Evolutionary conservation across 371 early-diverging fungal species (phyloP), one percentile per base, ranked within the genome.

Genomic region (Funneliformis caledonium): DNA sequence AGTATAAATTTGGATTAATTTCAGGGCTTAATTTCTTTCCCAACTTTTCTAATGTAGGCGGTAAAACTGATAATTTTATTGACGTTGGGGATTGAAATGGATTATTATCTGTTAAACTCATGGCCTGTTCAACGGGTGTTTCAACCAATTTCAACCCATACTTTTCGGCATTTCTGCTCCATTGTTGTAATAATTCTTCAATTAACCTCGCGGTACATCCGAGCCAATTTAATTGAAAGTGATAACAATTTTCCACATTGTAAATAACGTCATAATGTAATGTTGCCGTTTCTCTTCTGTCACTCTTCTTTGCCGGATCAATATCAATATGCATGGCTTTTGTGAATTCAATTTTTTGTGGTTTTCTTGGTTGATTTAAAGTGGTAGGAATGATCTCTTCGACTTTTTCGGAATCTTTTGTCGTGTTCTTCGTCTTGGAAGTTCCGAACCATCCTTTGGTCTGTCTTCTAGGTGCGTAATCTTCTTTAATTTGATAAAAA

Each of bases 141-240:
- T 98, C 97, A 0, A 98, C 94, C 31, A 99, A 85, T 37, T 94
- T 92, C 47, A 98, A 86, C 2, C 98, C 97, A 81, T 95, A 96
- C 69, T 93, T 91, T 76, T 97, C 96, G 0, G 97, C 97, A 42
- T 89, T 89, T 31, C 96, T 86, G 48, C 91, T 84, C 99, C 98
- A 98, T 16, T 88, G 86, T 60, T 89, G 91, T 22, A 98, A 86
- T 70, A 97, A 85, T 78, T 97, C 97, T 78, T 97, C 96, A 22
- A 99, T 92, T 26, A 97, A 85, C 43, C 94, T 89, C 6, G 97
- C 94, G 1, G 97, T 96, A 84, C 98, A 98, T 42, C 95, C 95
- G 8, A 98, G 87, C 99, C 99, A 99, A 84, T 97, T 94, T 33
- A 99, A 83, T 82, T 97, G 95, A 74, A 98, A 93, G 79, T 98